Evolutionary conservation across 768 basidiomycete species (phyloP).

Genomic region (Sporobolomyces pararoseus): DNA sequence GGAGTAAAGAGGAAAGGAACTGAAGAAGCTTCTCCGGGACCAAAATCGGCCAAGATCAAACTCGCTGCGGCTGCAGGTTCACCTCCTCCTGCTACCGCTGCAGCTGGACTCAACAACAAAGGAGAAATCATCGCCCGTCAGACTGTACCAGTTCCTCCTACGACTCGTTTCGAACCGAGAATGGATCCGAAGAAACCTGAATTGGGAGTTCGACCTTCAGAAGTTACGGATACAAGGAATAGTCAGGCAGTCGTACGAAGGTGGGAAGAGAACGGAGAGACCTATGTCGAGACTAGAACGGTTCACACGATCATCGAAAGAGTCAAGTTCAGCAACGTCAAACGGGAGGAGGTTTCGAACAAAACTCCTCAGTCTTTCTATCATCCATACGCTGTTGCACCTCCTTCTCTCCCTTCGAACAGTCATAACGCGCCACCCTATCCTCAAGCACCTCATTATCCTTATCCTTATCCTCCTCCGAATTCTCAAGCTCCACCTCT

Average conservation of each 20-base stretch:
- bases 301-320: conserved; percentile 32
- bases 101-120: not conserved
- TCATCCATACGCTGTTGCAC: not conserved
- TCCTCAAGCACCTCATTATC: not conserved
- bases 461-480: conserved; percentile 8
- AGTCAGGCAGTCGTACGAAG: conserved; percentile 27
- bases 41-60: conserved; percentile 16
- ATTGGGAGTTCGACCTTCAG: not conserved
- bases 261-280: conserved; percentile 17
- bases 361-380: not conserved
- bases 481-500: not conserved
- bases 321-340: conserved; percentile 21
- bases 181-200: conserved; percentile 14
- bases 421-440: not conserved
- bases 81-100: not conserved
- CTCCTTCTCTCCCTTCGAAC: not conserved
- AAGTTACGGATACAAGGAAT: conserved; percentile 18
- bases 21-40: not conserved
- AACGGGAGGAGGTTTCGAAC: not conserved
- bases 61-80: not conserved
- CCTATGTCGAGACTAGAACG: conserved; percentile 33
- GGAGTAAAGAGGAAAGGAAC: conserved; percentile 26
- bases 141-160: conserved; percentile 2
- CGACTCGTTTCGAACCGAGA: conserved; percentile 11
- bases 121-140: conserved; percentile 30